Evolutionary conservation across 257 asterid species (phyloP).

Genomic region (Cynanchum wilfordii): DNA sequence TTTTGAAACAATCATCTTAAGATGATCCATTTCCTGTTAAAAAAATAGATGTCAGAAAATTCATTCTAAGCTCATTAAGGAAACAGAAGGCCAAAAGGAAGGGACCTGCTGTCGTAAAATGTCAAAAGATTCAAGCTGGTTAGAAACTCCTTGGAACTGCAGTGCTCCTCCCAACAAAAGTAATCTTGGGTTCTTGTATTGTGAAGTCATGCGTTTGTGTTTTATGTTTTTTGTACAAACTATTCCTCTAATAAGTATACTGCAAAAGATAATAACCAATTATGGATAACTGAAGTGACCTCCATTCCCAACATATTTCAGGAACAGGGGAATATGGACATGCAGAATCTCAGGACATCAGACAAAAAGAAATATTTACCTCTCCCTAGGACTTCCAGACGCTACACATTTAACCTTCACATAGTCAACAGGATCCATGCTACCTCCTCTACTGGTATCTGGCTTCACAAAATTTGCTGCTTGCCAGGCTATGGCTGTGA

Average conservation of each 20-base stretch:
- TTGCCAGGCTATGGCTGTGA: conserved; percentile 71
- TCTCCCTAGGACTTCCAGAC: conserved; percentile 69
- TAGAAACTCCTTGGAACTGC: conserved; percentile 81
- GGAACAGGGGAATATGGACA: neutral
- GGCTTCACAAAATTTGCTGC: conserved; percentile 90
- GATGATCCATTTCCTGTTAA: conserved; percentile 79
- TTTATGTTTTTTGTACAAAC: conserved; percentile 92
- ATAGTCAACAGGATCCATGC: conserved; percentile 97
- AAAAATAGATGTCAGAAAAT: conserved; percentile 12
- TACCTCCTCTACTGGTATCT: conserved; percentile 89
- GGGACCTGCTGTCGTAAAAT: conserved; percentile 77
- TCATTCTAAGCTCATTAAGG: conserved; percentile 15
- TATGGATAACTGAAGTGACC: conserved; percentile 6
- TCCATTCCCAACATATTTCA: neutral
- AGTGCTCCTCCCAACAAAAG: conserved; percentile 93
- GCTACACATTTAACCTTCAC: conserved; percentile 89
- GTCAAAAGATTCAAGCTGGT: conserved; percentile 86
- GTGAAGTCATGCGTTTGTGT: conserved; percentile 93
- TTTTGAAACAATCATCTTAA: conserved; percentile 68
- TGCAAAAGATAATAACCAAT: conserved; percentile 36
- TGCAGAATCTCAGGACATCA: neutral
- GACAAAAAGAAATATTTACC: conserved; percentile 37
- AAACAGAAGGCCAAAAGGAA: conserved; percentile 7
- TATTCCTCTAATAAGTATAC: conserved; percentile 78
- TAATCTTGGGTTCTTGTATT: conserved; percentile 72